phyloP scores from a whole-genome alignment of 768 basidiomycete genomes.

The Kwoniella sp. region DNA sequence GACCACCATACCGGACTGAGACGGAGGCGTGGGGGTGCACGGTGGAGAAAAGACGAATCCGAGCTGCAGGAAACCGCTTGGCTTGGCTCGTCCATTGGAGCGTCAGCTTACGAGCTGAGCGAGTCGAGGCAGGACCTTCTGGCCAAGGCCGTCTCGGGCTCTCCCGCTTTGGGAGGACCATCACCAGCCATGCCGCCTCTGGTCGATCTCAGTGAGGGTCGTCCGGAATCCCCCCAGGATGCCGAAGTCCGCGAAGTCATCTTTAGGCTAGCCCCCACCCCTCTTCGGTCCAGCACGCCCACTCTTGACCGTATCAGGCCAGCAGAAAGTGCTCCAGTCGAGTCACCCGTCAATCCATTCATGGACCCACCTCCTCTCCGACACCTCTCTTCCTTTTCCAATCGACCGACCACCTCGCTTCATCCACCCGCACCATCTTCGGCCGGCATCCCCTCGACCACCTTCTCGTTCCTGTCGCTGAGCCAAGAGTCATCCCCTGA shows the following conservation, averaged over 20 bases:
- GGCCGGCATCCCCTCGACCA: too few species aligned
- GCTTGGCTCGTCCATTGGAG: too few species aligned
- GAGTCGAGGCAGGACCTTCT: neutral
- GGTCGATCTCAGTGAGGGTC: neutral
- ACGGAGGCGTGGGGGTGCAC: conserved; percentile 2
- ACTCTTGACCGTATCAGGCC: too few species aligned
- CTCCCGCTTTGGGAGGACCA: neutral
- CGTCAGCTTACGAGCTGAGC: conserved; percentile 7
- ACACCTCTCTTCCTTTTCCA: neutral
- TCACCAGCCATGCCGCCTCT: neutral
- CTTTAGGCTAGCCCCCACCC: conserved; percentile 13
- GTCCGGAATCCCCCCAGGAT: conserved; percentile 15
- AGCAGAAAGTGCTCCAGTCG: neutral
- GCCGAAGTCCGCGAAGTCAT: conserved; percentile 30
- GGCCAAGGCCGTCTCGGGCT: neutral
- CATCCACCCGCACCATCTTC: conserved; percentile 8
- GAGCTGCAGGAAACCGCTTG: conserved; percentile 10
- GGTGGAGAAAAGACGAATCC: neutral
- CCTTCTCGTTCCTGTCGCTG: conserved; percentile 32
- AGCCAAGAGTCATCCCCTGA: conserved; percentile 25
- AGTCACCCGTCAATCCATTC: conserved; percentile 3
- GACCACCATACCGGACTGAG: conserved; percentile 13
- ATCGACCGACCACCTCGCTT: neutral
- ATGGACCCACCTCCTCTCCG: too few species aligned
- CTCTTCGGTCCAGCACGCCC: neutral